Percentiles rank a stretch among this genome's conserved stretches.
Conservation (phyloP, 441 rosid species). For the Melastoma candidum region DNA sequence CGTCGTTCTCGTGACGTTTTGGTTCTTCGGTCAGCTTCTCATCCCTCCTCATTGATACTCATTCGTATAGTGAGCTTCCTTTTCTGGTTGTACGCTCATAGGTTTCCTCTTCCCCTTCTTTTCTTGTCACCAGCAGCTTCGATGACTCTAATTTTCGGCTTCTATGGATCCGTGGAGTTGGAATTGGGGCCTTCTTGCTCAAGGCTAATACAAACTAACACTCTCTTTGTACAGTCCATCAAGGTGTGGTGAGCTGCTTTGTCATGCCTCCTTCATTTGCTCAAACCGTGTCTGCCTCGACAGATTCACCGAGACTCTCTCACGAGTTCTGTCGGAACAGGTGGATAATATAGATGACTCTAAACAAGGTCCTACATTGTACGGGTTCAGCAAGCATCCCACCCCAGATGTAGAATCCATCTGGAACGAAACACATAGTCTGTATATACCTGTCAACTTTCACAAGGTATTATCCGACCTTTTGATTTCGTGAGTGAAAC, state of each 20-base stretch:
- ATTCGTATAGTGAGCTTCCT: not conserved
- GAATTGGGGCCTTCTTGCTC: constrained; percentile 37
- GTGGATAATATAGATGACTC: constrained; percentile 13
- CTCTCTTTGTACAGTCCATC: constrained; percentile 36
- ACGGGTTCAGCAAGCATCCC: constrained; percentile 35
- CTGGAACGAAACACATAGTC: constrained; percentile 34
- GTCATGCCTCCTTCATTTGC: not conserved
- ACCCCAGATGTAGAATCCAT: constrained; percentile 24
- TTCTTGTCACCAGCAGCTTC: constrained; percentile 28
- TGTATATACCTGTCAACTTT: constrained; percentile 22
- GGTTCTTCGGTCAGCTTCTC: constrained; percentile 37
- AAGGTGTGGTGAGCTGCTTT: constrained; percentile 18
- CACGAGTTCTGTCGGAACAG: constrained; percentile 21
- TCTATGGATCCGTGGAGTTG: constrained; percentile 31
- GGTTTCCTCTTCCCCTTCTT: not conserved
- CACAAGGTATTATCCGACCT: constrained; percentile 27
- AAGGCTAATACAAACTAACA: constrained; percentile 26
- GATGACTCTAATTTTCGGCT: constrained; percentile 37
- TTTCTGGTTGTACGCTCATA: not conserved
- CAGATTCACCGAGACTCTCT: not conserved
- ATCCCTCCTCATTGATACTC: not conserved
- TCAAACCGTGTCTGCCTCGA: constrained; percentile 1
- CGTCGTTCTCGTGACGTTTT: constrained; percentile 25
- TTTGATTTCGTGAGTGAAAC: not conserved
- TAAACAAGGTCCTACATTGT: constrained; percentile 27